Conservation (phyloP, 257 asterid species). For the Solanum corneliomulleri region DNA sequence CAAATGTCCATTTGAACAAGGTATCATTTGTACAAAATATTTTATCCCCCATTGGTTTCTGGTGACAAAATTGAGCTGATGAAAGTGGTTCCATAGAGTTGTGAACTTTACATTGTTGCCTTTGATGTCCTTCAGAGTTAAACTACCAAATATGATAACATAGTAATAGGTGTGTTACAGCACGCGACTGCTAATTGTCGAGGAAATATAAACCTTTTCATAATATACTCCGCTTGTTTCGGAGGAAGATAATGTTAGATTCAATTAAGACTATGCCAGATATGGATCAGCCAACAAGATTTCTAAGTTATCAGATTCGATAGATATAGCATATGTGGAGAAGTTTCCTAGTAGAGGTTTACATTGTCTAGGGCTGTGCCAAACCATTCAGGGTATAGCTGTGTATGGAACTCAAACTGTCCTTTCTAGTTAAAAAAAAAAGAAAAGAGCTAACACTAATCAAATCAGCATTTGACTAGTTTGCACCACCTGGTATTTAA, state of each 20-base stretch:
- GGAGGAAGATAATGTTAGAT: neutral
- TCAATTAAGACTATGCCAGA: neutral
- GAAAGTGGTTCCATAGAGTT: neutral
- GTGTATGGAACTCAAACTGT: neutral
- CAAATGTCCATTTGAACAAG: slow-evolving; percentile 86
- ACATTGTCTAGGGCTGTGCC: neutral
- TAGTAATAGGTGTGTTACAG: neutral
- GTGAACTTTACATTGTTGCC: neutral
- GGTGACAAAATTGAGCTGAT: neutral
- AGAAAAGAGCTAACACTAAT: neutral
- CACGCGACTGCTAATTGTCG: neutral
- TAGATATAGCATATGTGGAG: neutral
- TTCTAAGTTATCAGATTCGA: neutral
- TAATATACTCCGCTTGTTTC: neutral
- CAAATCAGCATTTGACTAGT: neutral
- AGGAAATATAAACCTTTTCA: neutral
- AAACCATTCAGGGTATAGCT: neutral
- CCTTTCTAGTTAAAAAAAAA: neutral
- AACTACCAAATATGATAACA: neutral
- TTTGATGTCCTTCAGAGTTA: neutral
- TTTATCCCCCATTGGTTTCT: neutral
- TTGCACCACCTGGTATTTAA: neutral
- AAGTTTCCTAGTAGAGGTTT: neutral
- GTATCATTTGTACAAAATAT: slow-evolving; percentile 15
- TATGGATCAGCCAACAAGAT: neutral